Evolutionary conservation across 164 flowering plant genomes (phyloP), one percentile per base, ranked within the genome.

Genomic region (Platanus orientalis): DNA sequence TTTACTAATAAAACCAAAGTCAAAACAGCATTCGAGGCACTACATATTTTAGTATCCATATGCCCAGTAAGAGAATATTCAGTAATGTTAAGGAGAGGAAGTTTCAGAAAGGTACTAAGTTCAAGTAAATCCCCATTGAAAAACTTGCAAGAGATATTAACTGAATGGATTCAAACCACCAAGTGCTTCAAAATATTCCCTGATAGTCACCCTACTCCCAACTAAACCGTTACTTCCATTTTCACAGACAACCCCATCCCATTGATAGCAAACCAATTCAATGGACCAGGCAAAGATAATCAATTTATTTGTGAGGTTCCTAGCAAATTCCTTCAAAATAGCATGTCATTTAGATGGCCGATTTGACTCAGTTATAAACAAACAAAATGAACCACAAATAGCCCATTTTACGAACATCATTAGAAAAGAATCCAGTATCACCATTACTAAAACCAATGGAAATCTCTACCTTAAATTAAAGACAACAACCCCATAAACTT

Each of bases 221-320:
- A 44, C 54, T 2, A 73, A 68, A 0, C 39, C 62, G 60, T 65
- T 69, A 27, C 20, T 67, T 25, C 24, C 52, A 66, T 61, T 65
- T n/a, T 57, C 80, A 69, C 96, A 92, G 10, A 57, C 27, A 62
- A 92, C 84, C 61, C 96, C 98, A 55, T 81, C 81, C 96, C 98
- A 92, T n/a, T 74, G 10, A 65, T 94, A 92, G 76, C 98, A 92
- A 58, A 40, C 29, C 11, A 80, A 60, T 0, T 53, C 75, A 55
- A 75, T 54, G 0, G 73, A 71, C 92, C 92, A 87, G 5, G 79
- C 12, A 6, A 74, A 62, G 59, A 74, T 40, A 52, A 83, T 69
- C 14, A 82, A 75, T 30, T 85, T 86, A 66, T 78, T 69, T 21
- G 77, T 75, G 23, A 90, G 77, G 69, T 73, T 79, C 23, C 75